These are phyloP conservation scores for Fusarium circinatum DNA, from an alignment of 2,329 filamentous ascomycete species.

Conservation along the genomic window DNA sequence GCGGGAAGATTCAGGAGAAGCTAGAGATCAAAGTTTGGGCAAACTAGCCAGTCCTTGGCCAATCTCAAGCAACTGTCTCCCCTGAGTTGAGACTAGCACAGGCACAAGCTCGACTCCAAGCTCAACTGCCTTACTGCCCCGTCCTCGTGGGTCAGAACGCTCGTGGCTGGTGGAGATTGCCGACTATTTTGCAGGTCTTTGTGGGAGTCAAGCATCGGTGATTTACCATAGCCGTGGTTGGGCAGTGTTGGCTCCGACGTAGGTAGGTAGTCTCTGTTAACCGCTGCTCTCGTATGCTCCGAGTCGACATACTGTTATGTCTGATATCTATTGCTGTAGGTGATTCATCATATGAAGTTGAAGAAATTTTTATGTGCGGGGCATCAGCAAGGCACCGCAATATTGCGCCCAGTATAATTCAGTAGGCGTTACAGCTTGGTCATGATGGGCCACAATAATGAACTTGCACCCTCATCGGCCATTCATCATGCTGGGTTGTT, in stretches of 20 bases:
- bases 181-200: constrained; percentile 21
- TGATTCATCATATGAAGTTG: background rate
- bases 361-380: constrained; percentile 17
- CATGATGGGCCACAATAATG: constrained; percentile 13
- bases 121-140: constrained; percentile 8
- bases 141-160: constrained; percentile 19
- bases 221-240: constrained; percentile 24
- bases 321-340: background rate
- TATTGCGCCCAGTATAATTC: constrained; percentile 24
- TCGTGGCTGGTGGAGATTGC: constrained; percentile 37
- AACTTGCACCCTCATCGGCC: constrained; percentile 21
- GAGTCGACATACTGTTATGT: background rate
- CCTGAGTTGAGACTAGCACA: constrained; percentile 23
- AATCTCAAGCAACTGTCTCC: constrained; percentile 30
- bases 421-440: constrained; percentile 18
- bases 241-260: constrained; percentile 11
- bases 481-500: constrained; percentile 14
- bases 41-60: constrained; percentile 8
- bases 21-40: constrained; percentile 39
- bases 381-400: constrained; percentile 33
- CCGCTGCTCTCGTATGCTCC: background rate
- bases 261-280: background rate
- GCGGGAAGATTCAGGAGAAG: constrained; percentile 28
- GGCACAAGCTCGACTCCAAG: constrained; percentile 27
- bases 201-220: constrained; percentile 29